These are phyloP conservation scores for Triangularia verruculosa DNA, from an alignment of 2,329 filamentous ascomycete genomes.

Conservation along the genomic window DNA sequence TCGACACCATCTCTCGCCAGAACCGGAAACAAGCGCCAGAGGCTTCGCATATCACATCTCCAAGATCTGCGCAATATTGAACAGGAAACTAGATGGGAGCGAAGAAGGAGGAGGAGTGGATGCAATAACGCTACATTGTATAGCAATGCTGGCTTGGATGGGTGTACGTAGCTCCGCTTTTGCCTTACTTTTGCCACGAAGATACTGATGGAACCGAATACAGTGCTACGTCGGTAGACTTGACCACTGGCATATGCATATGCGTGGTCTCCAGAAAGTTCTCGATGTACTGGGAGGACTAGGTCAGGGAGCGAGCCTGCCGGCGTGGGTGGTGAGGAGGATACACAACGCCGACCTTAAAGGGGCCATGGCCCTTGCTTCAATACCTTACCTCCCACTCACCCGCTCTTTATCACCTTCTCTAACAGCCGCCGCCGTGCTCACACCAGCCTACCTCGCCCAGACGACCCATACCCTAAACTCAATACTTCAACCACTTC, in stretches of 20 bases:
- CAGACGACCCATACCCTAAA: slow-evolving; percentile 20
- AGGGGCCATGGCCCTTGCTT: slow-evolving; percentile 34
- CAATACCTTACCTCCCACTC: slow-evolving; percentile 35
- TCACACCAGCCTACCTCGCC: slow-evolving; percentile 17
- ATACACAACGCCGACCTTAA: slow-evolving; percentile 37
- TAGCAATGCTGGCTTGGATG: slow-evolving; percentile 33
- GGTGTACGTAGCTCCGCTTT: slow-evolving; percentile 24
- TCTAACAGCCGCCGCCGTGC: slow-evolving; percentile 26
- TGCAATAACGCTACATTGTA: slow-evolving; percentile 32
- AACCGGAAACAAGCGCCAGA: slow-evolving; percentile 15
- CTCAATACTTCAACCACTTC: slow-evolving; percentile 26
- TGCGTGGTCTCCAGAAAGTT: slow-evolving; percentile 35
- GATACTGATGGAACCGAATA: not conserved
- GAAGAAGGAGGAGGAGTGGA: slow-evolving; percentile 23
- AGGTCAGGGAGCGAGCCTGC: slow-evolving; percentile 11
- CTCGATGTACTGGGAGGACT: slow-evolving; percentile 33
- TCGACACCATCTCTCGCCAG: not conserved
- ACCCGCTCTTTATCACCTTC: slow-evolving; percentile 24
- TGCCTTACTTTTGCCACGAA: not conserved
- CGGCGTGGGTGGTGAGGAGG: slow-evolving; percentile 25
- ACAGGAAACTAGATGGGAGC: slow-evolving; percentile 25
- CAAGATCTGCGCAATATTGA: slow-evolving; percentile 29
- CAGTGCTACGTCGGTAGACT: slow-evolving; percentile 36
- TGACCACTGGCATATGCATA: slow-evolving; percentile 40
- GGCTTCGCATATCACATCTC: slow-evolving; percentile 28